These are phyloP conservation scores for Zymoseptoria pseudotritici DNA, from an alignment of 2,329 filamentous ascomycete species.

Conservation along the genomic window DNA sequence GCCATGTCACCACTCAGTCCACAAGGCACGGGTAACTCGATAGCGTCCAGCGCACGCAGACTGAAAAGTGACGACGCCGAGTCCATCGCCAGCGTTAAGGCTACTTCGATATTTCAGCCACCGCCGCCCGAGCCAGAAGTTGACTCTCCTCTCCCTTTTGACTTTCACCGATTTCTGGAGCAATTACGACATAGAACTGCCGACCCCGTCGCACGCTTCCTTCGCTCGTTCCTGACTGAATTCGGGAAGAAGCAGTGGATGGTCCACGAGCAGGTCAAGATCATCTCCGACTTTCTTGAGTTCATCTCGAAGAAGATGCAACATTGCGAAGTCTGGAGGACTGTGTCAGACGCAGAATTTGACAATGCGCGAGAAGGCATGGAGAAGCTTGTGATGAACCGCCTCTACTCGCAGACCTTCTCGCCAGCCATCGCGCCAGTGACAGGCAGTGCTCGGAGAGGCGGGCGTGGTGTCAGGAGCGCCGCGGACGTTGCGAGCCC, in stretches of 20 bases:
- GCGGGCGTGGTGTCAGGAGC: slow-evolving; percentile 52
- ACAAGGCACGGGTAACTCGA: slow-evolving; percentile 21
- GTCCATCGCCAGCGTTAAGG: slow-evolving; percentile 26
- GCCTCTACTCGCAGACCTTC: slow-evolving; percentile 91
- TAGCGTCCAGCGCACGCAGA: slow-evolving; percentile 17
- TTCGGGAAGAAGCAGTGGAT: slow-evolving; percentile 99
- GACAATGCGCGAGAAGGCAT: slow-evolving; percentile 97
- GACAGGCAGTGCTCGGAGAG: slow-evolving; percentile 60
- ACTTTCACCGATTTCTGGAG: slow-evolving; percentile 95
- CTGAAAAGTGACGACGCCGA: slow-evolving; percentile 22
- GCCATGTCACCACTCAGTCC: slow-evolving; percentile 11
- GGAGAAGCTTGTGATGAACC: slow-evolving; percentile 99
- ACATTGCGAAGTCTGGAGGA: slow-evolving; percentile 90
- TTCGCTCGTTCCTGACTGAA: slow-evolving; percentile 88
- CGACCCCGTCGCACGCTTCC: slow-evolving; percentile 92
- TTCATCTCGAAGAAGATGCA: slow-evolving; percentile 99
- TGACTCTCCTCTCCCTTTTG: slow-evolving; percentile 82
- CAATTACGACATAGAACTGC: slow-evolving; percentile 93
- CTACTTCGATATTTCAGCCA: slow-evolving; percentile 48
- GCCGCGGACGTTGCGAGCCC: slow-evolving; percentile 29
- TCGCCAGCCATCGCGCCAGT: slow-evolving; percentile 86
- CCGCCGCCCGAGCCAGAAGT: slow-evolving; percentile 48
- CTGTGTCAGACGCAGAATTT: slow-evolving; percentile 92
- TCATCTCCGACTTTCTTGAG: slow-evolving; percentile 89
- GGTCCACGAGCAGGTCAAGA: slow-evolving; percentile 99